Evolutionary conservation across 2,329 filamentous ascomycete genomes (phyloP).

Genomic region (Helminthosporium solani): DNA sequence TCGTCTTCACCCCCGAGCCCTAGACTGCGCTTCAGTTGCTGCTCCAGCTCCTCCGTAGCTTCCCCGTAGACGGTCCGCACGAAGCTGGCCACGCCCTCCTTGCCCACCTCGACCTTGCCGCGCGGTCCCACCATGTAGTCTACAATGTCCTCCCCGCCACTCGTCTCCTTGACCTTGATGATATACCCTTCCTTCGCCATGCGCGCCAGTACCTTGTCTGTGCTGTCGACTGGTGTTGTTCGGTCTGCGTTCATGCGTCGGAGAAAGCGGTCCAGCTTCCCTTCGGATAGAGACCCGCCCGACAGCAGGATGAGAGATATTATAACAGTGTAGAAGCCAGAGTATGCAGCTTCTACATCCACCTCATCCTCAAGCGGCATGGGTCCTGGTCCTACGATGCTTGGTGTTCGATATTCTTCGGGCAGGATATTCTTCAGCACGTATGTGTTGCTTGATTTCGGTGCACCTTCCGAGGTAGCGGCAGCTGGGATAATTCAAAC

Average conservation of each 20-base stretch:
- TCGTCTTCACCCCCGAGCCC: conserved; percentile 18
- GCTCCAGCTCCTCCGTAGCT: conserved; percentile 33
- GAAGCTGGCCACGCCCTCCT: conserved; percentile 71
- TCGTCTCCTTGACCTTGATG: conserved; percentile 67
- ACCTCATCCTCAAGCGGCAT: conserved; percentile 55
- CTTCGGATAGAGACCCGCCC: conserved; percentile 71
- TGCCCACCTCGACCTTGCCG: conserved; percentile 80
- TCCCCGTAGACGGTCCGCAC: conserved; percentile 58
- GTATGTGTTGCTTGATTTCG: conserved; percentile 66
- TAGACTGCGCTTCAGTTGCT: conserved; percentile 36
- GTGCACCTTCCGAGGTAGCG: conserved; percentile 55
- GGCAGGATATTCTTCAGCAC: conserved; percentile 76
- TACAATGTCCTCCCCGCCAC: conserved; percentile 70
- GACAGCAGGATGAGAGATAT: conserved; percentile 73
- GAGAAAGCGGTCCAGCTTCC: conserved; percentile 75
- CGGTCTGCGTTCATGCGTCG: conserved; percentile 72
- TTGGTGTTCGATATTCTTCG: conserved; percentile 60
- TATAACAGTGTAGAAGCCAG: conserved; percentile 76
- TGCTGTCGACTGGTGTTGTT: conserved; percentile 71
- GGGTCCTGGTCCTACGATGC: conserved; percentile 67
- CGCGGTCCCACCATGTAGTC: conserved; percentile 85
- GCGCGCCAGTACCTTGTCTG: conserved; percentile 70
- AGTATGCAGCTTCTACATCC: conserved; percentile 74
- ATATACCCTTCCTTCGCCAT: conserved; percentile 85
- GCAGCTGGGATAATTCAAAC: conserved; percentile 43